phyloP scores from a whole-genome alignment of 2,329 filamentous ascomycete genomes.

The Sordariomycetes sp. region DNA sequence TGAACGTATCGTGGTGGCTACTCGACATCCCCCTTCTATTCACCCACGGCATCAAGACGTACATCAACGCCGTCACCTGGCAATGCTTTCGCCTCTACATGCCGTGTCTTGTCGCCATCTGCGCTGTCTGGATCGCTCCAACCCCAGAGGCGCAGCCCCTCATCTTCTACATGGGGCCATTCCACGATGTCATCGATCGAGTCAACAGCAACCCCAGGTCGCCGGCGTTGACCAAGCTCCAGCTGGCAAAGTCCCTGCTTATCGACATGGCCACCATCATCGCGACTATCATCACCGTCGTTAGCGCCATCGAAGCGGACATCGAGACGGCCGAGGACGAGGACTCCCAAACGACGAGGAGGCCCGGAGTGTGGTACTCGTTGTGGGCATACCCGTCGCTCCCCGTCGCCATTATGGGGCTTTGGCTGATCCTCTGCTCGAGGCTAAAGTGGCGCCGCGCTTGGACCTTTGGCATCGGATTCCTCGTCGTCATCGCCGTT shows the following conservation, averaged over 20 bases:
- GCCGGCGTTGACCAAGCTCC: background rate
- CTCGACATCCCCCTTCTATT: background rate
- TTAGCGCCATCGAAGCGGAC: no score
- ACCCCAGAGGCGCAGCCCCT: background rate
- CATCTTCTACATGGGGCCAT: background rate
- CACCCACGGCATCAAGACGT: background rate
- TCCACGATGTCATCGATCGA: background rate
- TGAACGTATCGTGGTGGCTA: background rate
- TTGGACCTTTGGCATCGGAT: background rate
- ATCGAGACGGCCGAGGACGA: background rate
- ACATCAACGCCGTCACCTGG: background rate
- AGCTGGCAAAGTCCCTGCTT: background rate
- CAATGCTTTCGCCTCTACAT: background rate
- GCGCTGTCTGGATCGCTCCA: background rate
- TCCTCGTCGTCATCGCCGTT: background rate
- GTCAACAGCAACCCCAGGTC: background rate
- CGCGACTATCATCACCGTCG: background rate
- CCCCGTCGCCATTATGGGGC: background rate
- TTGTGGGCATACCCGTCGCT: constrained; percentile 2
- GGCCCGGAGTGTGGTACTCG: background rate
- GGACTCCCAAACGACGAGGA: background rate
- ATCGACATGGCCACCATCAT: background rate
- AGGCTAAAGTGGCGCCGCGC: background rate
- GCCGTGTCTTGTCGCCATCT: background rate
- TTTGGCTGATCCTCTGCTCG: background rate